phyloP scores from a whole-genome alignment of 352 stramenopile species.

The Elongisporangium prolatum region DNA sequence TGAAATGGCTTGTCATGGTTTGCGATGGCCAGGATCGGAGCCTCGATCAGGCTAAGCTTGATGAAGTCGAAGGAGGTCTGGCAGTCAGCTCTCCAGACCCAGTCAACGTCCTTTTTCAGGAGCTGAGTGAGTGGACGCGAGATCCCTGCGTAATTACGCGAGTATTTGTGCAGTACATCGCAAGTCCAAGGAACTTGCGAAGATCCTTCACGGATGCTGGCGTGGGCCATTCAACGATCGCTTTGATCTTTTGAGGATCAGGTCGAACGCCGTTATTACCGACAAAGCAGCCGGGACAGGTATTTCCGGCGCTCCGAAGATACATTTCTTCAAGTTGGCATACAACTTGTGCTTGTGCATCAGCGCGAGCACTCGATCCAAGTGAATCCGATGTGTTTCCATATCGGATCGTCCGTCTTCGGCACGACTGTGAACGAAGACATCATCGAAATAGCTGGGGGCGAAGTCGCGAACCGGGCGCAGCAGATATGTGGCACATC shows the following conservation, averaged over 20 bases:
- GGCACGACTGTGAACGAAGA: conserved; percentile 20
- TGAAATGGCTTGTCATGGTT: conserved; percentile 10
- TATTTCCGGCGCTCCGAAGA: too few relatives aligned
- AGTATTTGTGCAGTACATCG: conserved; percentile 12
- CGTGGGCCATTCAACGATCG: background rate
- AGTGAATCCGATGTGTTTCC: conserved; percentile 16
- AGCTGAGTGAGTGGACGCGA: conserved; percentile 7
- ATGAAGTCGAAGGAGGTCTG: conserved; percentile 15
- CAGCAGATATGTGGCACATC: conserved; percentile 9
- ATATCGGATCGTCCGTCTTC: conserved; percentile 3
- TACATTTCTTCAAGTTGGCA: conserved; percentile 22
- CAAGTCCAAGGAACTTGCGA: conserved; percentile 7
- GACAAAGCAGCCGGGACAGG: conserved; percentile 18
- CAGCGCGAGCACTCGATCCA: conserved; percentile 13
- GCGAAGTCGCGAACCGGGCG: conserved; percentile 3
- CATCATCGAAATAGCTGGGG: conserved; percentile 25
- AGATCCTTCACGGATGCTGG: too few relatives aligned
- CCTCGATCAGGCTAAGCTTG: conserved; percentile 7
- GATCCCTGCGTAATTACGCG: conserved; percentile 7
- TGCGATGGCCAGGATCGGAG: background rate
- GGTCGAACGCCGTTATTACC: conserved; percentile 3
- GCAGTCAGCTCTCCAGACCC: conserved; percentile 2
- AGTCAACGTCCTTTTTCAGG: conserved; percentile 11
- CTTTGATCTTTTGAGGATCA: conserved; percentile 9
- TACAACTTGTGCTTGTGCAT: conserved; percentile 20